Conservation (phyloP, 257 asterid genomes). For the Cinchona pubescens region DNA sequence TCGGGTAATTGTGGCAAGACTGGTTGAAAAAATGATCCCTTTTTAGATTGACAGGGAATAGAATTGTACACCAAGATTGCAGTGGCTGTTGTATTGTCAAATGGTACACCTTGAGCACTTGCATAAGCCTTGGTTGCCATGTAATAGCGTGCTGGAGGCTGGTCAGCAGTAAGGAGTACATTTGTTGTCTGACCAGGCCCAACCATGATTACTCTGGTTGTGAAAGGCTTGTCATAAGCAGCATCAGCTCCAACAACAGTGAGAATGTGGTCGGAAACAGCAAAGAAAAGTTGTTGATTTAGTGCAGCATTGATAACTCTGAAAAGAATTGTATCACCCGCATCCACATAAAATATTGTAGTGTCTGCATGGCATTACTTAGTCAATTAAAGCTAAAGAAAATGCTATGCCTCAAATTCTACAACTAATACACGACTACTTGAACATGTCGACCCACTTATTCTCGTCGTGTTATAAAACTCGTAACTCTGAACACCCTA, state of each 20-base stretch:
- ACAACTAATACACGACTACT: no score
- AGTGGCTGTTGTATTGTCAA: conserved; percentile 65
- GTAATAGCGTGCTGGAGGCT: conserved; percentile 45
- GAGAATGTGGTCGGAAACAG: conserved; percentile 56
- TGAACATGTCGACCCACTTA: no score
- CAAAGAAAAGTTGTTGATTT: conserved; percentile 61
- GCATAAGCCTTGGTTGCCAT: conserved; percentile 58
- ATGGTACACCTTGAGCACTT: conserved; percentile 37
- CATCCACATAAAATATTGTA: conserved; percentile 37
- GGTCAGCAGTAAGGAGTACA: conserved; percentile 57
- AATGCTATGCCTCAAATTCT: no score
- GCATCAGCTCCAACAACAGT: conserved; percentile 63
- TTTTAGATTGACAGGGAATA: conserved; percentile 9
- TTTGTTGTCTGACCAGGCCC: conserved; percentile 72
- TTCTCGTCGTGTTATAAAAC: no score
- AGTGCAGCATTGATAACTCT: conserved; percentile 71
- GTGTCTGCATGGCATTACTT: no score
- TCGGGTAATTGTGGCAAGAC: conserved; percentile 50
- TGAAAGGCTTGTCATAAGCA: conserved; percentile 49
- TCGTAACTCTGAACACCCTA: no score
- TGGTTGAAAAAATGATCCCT: conserved; percentile 22
- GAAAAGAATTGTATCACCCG: conserved; percentile 48
- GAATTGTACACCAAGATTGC: conserved; percentile 54
- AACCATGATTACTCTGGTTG: conserved; percentile 50
- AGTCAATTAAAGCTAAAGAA: no score